Conservation (phyloP, 495 filamentous ascomycete genomes). For the Glonium stellatum region DNA sequence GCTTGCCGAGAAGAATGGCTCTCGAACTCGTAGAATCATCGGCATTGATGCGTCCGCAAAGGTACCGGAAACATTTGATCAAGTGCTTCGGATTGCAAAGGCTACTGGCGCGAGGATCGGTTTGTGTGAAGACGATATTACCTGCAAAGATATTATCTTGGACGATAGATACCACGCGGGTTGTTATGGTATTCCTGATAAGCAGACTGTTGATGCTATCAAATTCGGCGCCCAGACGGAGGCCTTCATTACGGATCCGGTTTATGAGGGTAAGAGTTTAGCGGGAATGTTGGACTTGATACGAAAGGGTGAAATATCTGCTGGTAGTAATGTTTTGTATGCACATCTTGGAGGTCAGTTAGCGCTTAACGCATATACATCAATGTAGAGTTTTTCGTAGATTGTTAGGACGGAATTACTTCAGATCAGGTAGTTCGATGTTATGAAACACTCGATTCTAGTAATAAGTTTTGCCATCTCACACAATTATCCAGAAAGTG, state of each 20-base stretch:
- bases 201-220: slow-evolving; percentile 53
- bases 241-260: slow-evolving; percentile 60
- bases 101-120: slow-evolving; percentile 53
- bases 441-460: too few relatives aligned
- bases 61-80: slow-evolving; percentile 46
- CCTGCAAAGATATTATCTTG: slow-evolving; percentile 48
- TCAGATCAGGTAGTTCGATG: too few relatives aligned
- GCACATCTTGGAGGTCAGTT: slow-evolving; percentile 51
- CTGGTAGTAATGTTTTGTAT: slow-evolving; percentile 54
- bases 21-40: slow-evolving; percentile 41
- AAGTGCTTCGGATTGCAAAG: slow-evolving; percentile 55
- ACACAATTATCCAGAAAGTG: too few relatives aligned
- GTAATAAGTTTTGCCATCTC: too few relatives aligned
- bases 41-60: slow-evolving; percentile 60
- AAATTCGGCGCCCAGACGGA: slow-evolving; percentile 54
- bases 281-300: slow-evolving; percentile 60
- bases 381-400: too few relatives aligned
- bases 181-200: slow-evolving; percentile 52
- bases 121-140: slow-evolving; percentile 45
- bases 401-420: too few relatives aligned
- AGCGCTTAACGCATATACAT: too few relatives aligned
- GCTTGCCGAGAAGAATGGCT: background rate
- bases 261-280: slow-evolving; percentile 62
- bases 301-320: slow-evolving; percentile 45
- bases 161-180: slow-evolving; percentile 58